Base-by-base conservation (phyloP, 768 basidiomycete genomes). In the Tricholoma sp. region DNA sequence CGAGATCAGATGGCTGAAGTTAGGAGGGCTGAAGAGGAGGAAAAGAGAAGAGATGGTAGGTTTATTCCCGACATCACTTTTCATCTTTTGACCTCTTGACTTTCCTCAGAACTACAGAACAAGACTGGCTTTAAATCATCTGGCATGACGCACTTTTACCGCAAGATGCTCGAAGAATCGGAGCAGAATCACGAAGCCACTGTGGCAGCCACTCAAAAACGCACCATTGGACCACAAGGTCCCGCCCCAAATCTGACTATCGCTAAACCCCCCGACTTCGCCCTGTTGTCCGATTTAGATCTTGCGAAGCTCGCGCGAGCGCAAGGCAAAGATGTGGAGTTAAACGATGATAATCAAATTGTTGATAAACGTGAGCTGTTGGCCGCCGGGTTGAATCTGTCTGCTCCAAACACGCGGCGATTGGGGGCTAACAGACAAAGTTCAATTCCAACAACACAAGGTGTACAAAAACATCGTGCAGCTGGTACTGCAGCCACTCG, bases 281-380 rank as follows among this genome's bases (percentile, higher is more conserved):
- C 76, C 0, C 79, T 82, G 45, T 71, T 80, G 63, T 85, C 89
- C 35, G 94, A 96, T 70, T 65, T 82, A 27, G 87, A 92, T 65
- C 78, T 92, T 24, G 92, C 89, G 21, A 80, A 71, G 45, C 64
- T 80, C 45, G 92, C 93, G 14, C 77, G 78, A 62, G 82, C 79
- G 57, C 79, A 88, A 65, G 95, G 94, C 21, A 89, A 89, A 69
- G 79, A 85, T 10, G 86, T 99, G 32, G 96, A 98, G 71, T 75
- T 98, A 32, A 98, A 98, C 70, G 96, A 98, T 70, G 95, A 98
- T 64, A 95, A 94, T 64, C 91, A 95, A 69, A 94, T 98, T 47
- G 88, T 99, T 50, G 97, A 99, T 75, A 94, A 95, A 67, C 86
- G 95, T 56, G 91, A 95, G 53, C 76, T 99, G 7, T 77, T 98